These are phyloP conservation scores for Epipyxis sp. DNA, from an alignment of 108 stramenopile species.

Conservation along the genomic window DNA sequence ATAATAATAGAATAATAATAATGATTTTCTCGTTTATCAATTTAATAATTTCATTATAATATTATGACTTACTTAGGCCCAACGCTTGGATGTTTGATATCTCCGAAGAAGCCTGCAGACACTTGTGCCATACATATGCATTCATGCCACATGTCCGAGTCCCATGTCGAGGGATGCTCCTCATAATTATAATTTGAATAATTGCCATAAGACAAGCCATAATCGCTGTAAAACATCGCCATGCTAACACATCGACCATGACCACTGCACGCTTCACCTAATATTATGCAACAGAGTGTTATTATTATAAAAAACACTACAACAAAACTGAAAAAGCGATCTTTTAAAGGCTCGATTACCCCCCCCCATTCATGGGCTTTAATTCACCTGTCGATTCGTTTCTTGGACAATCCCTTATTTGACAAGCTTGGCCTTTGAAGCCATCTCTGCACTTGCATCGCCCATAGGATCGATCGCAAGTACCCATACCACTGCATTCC, in stretches of 20 bases:
- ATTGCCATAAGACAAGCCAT: not conserved
- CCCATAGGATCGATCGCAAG: not conserved
- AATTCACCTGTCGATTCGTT: not conserved
- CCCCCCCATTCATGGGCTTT: no score
- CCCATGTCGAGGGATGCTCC: not conserved
- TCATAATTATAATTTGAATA: not conserved
- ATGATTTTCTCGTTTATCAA: no score
- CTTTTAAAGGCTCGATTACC: no score
- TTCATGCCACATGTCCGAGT: not conserved
- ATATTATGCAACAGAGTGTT: no score
- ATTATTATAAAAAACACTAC: no score
- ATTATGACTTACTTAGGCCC: not conserved
- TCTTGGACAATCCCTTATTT: conserved; percentile 1
- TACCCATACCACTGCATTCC: conserved; percentile 14
- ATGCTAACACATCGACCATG: not conserved
- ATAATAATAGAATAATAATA: no score
- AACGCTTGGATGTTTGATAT: not conserved
- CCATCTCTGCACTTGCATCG: not conserved
- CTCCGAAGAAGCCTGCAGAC: not conserved
- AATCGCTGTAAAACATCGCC: not conserved
- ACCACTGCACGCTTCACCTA: not conserved
- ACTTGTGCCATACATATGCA: conserved; percentile 9
- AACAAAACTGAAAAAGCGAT: no score
- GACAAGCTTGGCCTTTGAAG: conserved; percentile 12
- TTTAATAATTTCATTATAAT: no score